Evolutionary conservation across 208 protist species (phyloP).

Genomic region (Trichomonas vaginalis): DNA sequence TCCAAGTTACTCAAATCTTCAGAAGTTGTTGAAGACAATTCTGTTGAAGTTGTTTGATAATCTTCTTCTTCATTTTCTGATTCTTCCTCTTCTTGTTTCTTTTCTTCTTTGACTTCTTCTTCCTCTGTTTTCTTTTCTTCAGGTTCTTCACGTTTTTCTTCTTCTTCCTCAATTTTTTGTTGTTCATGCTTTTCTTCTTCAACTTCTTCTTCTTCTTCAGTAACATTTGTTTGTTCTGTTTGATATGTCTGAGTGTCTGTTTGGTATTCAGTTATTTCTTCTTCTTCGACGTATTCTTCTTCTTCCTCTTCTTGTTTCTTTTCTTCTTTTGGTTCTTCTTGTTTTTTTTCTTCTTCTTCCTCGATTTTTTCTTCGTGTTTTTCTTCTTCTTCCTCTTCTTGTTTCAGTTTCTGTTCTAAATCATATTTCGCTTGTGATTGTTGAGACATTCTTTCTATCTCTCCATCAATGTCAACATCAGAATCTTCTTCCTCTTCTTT

Average conservation of each 20-base stretch:
- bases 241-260: not conserved
- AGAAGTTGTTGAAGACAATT: not conserved
- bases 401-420: not conserved
- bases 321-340: not conserved
- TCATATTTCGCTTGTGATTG: not conserved
- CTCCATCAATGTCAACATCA: not conserved
- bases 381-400: not conserved
- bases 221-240: not conserved
- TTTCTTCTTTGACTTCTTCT: not conserved
- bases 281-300: not conserved
- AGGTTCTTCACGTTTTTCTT: not conserved
- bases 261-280: not conserved
- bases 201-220: not conserved
- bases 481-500: not conserved
- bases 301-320: not conserved
- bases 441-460: not conserved
- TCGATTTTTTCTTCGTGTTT: not conserved
- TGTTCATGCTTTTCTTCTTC: not conserved
- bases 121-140: not conserved
- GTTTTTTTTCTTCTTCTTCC: not conserved
- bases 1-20: not conserved
- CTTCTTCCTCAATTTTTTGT: not conserved
- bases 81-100: not conserved
- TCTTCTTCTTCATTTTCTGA: not conserved
- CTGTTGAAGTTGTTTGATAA: not conserved